A percentile compares a stretch with the other conserved stretches of the same genome.
phyloP scores from a whole-genome alignment of 129 eudicot species.

The Logfia minima region DNA sequence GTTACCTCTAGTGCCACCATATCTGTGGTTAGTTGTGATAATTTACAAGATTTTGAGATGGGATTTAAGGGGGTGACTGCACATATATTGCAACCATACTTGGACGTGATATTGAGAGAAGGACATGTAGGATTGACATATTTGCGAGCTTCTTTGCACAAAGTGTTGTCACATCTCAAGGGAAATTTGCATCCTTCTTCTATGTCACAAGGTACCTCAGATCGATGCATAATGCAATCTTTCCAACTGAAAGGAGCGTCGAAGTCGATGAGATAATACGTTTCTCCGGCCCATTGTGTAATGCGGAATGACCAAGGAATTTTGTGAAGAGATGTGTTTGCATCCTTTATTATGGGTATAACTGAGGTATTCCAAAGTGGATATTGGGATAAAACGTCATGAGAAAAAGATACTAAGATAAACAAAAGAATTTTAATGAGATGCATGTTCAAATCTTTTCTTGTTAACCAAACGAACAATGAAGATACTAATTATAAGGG shows the following conservation, averaged over 20 bases:
- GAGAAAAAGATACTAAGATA: not conserved
- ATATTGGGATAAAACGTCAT: not conserved
- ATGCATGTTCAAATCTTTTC: not conserved
- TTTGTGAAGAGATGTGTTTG: not conserved
- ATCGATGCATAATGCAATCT: constrained; percentile 12
- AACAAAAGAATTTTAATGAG: not conserved
- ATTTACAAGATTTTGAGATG: constrained; percentile 3
- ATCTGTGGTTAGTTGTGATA: not conserved
- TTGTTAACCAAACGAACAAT: not conserved
- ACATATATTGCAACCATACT: not conserved
- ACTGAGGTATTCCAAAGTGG: not conserved
- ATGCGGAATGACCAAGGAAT: not conserved
- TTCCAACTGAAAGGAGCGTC: constrained; percentile 43
- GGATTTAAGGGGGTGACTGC: not conserved
- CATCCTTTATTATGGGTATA: too few species aligned
- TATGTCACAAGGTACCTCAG: not conserved
- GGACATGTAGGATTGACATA: constrained; percentile 14
- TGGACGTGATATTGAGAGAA: not conserved
- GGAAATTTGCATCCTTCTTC: constrained; percentile 13
- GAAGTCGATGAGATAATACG: constrained; percentile 43
- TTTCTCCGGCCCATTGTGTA: not conserved
- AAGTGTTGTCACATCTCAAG: constrained; percentile 18
- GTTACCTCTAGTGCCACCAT: not conserved
- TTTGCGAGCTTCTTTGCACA: constrained; percentile 36
- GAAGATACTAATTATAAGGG: too few species aligned